Evolutionary conservation across 257 asterid genomes (phyloP), one percentile per base, ranked within the genome.

Genomic region (Echites panduratus): DNA sequence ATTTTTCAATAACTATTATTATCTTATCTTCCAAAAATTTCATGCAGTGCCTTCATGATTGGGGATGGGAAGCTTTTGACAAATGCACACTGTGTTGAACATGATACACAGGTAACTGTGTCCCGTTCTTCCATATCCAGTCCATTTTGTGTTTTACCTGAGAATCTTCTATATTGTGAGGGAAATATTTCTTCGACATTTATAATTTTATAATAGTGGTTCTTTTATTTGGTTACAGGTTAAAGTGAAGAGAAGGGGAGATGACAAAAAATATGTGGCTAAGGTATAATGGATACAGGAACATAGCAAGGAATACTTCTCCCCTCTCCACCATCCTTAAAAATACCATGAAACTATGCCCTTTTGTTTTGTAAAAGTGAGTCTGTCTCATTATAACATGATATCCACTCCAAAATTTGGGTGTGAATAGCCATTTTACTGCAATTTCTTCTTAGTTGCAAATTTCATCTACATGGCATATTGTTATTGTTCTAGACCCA

Each of bases 11-110:
- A 57, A 43, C 44, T 35, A 76, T 27, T 47, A 48, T 9, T 50
- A 22, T 29, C 58, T 45, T 68, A 40, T 77, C 78, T 56, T 71
- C 61, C 54, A 26, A 40, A 50, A 79, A 69, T 65, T 58, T 73
- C 56, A 41, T 77, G 56, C 90, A 93, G 98, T 77, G 97, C 98
- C 73, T 91, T 93, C 86, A 88, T 93, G 94, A 89, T 93, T 65
- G 97, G 96, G 66, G 89, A 87, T 68, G 90, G 96, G 73, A 93
- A 87, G 86, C 89, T 93, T 77, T 85, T 93, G 86, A 91, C 98
- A 66, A 93, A 93, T 89, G 98, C 98, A 47, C 98, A 93, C 76
- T 93, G 98, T 72, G 97, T 93, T 40, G 96, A 91, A 76, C 87
- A 93, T 83, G 83, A 86, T 73, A 89, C 98, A 26, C 96, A 93